phyloP scores from a whole-genome alignment of 352 stramenopile species.

The Globisporangium recalcitrans region DNA sequence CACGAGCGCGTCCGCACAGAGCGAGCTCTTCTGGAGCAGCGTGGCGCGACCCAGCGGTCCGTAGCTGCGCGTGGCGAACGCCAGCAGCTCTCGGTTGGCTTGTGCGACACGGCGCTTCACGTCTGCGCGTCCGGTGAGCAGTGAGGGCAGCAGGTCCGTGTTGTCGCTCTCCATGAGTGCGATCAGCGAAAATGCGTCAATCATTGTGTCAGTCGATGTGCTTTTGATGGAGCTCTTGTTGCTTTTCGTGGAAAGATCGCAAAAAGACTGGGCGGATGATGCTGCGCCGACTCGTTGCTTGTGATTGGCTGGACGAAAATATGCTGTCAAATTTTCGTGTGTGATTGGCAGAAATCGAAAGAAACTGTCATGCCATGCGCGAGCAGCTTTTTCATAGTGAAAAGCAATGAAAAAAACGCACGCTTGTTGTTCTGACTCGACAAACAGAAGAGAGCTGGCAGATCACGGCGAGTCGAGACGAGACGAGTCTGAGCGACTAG shows the following conservation, averaged over 20 bases:
- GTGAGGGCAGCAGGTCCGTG: slow-evolving; percentile 4
- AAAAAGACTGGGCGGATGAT: slow-evolving; percentile 3
- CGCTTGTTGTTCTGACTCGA: slow-evolving; percentile 10
- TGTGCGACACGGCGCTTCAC: slow-evolving; percentile 27
- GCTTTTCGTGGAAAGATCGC: neutral
- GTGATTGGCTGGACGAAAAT: too few species aligned
- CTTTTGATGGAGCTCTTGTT: too few species aligned
- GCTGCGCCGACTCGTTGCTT: too few species aligned
- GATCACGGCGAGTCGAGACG: neutral
- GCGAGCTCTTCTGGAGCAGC: slow-evolving; percentile 42
- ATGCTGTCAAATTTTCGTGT: too few species aligned
- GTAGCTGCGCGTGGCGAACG: slow-evolving; percentile 34
- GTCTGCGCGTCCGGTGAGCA: slow-evolving; percentile 5
- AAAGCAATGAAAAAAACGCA: too few species aligned
- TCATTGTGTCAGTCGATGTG: too few species aligned
- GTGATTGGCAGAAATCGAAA: too few species aligned
- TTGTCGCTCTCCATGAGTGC: neutral
- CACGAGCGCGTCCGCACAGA: slow-evolving; percentile 40
- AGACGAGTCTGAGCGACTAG: too few species aligned
- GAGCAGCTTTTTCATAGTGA: too few species aligned
- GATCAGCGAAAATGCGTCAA: neutral
- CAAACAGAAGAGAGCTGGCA: neutral
- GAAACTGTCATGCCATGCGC: too few species aligned
- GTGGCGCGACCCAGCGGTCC: slow-evolving; percentile 36
- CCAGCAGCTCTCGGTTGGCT: slow-evolving; percentile 26